Evolutionary conservation across 83 land plant genomes (phyloP).

Genomic region (Diphasiastrum complanatum): DNA sequence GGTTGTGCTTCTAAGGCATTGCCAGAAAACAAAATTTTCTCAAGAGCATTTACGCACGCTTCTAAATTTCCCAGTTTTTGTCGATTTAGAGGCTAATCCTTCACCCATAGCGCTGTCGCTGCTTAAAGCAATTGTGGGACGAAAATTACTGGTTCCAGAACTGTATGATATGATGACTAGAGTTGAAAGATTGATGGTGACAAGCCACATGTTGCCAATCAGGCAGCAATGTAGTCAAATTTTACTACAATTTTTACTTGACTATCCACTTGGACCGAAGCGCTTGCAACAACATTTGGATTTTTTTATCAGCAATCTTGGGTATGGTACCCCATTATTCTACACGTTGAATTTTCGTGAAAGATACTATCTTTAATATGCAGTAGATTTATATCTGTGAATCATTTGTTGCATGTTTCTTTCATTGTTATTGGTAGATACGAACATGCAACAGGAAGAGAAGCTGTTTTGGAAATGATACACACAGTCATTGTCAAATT

Average conservation of each 20-base stretch:
- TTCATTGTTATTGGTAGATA: conserved; percentile 32
- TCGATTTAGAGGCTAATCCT: conserved; percentile 65
- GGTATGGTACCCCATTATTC: conserved; percentile 29
- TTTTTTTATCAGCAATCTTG: conserved; percentile 66
- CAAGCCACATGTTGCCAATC: conserved; percentile 55
- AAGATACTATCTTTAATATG: conserved; percentile 7
- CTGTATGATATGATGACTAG: conserved; percentile 70
- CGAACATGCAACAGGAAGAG: conserved; percentile 69
- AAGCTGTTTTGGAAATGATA: conserved; percentile 89
- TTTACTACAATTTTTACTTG: conserved; percentile 70
- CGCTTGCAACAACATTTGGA: conserved; percentile 88
- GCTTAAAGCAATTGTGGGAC: conserved; percentile 63
- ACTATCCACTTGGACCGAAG: conserved; percentile 70
- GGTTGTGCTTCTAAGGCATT: conserved; percentile 47
- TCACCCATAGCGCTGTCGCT: conserved; percentile 58
- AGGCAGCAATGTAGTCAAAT: conserved; percentile 70
- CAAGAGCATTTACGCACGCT: conserved; percentile 56
- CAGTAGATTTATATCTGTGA: conserved; percentile 1
- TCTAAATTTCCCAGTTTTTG: conserved; percentile 61
- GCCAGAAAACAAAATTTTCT: conserved; percentile 46
- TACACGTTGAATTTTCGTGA: conserved; percentile 9
- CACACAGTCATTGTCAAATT: conserved; percentile 64
- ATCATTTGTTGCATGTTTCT: not conserved
- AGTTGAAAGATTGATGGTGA: conserved; percentile 74
- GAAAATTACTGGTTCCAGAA: conserved; percentile 77